Base-by-base conservation (phyloP, 129 eudicot genomes). In the Kitagawia praeruptora region DNA sequence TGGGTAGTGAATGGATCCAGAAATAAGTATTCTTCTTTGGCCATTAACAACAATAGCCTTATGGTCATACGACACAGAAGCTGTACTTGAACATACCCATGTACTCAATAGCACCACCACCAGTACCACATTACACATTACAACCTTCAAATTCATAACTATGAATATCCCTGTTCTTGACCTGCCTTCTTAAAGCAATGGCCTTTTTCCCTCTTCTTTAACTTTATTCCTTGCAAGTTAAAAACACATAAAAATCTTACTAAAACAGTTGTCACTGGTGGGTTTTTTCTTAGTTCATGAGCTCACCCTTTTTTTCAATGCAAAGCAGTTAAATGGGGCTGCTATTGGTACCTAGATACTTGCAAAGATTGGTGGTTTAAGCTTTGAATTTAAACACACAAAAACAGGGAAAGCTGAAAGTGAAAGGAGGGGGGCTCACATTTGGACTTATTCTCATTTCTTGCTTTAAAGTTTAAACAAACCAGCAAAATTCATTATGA, bases 1-100 rank as follows among this genome's bases (percentile, higher is more conserved):
- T 69, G 98, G 98, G 39, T 94, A 94, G 88, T 94, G 98, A 92
- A 94, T 94, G 80, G 98, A 94, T 74, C 98, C 97, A 86, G 97
- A 94, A 78, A 94, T 78, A 42, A 94, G 97, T 77, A 94, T 94
- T 77, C 86, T 92, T 67, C 96, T 87, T 77, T 88, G 87, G 39
- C 97, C 97, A 90, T 90, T 94, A 45, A 94, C 84, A 84, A 88
- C 71, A 53, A 94, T 84, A 71, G 98, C 93, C 53, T 87, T 88
- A 40, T 79, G 86, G 83, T 94, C 98, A 85, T 94, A 92, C 27
- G 93, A 88, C 64, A 94, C 93, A 77, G 95, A 86, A 37, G 91
- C 91, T 37, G 19, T 51, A 66, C 80, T 81, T 73, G 76, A 79
- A 87, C 44, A 81, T 69, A 86, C 82, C 86, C 85, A 92, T 40